Base-by-base conservation (phyloP, 2,329 filamentous ascomycete genomes). In the Diaporthe batatas region DNA sequence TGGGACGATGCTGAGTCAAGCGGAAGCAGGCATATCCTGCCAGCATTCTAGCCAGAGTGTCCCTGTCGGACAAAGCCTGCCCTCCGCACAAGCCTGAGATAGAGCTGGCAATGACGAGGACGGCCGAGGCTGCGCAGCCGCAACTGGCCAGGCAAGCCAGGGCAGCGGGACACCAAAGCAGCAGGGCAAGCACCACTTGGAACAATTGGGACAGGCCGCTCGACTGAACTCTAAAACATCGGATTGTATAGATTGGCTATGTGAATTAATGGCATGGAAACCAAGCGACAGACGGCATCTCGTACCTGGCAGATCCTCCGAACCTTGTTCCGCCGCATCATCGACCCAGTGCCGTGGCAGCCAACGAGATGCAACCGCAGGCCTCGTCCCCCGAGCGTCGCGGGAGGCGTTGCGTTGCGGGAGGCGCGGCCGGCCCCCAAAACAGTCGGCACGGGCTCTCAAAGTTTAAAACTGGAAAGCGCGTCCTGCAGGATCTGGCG, bases 291-390 rank as follows among this genome's bases (percentile, higher is more conserved):
- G 62, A 65, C 25, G 29, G 62, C 32, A 23, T 25, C 25, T 18
- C 62, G 62, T 65, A 65, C 62, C 62, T 65, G 62, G 62, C 62
- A 67, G 47, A 67, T 67, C 62, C 62, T 67, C 62, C 62, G 47
- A 67, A 67, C 62, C 62, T 67, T 67, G 62, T 53, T 67, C 21
- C 44, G 62, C 62, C 62, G 62, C 62, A 51, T 21, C n/a, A 32
- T 53, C 67, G 55, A 34, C 51, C 51, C 42, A 49, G 21, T 25
- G 51, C 53, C 68, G n/a, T 32, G 32, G 55, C 47, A 57, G 51
- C 53, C 54, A 70, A 51, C 68, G 68, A 62, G 55, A 53, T 70
- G n/a, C n/a, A n/a, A n/a, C n/a, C n/a, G n/a, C n/a, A n/a, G n/a
- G n/a, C n/a, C n/a, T n/a, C n/a, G n/a, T n/a, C n/a, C n/a, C n/a